Base-by-base conservation (phyloP, 768 basidiomycete species). In the Hirschioporus abietinus region DNA sequence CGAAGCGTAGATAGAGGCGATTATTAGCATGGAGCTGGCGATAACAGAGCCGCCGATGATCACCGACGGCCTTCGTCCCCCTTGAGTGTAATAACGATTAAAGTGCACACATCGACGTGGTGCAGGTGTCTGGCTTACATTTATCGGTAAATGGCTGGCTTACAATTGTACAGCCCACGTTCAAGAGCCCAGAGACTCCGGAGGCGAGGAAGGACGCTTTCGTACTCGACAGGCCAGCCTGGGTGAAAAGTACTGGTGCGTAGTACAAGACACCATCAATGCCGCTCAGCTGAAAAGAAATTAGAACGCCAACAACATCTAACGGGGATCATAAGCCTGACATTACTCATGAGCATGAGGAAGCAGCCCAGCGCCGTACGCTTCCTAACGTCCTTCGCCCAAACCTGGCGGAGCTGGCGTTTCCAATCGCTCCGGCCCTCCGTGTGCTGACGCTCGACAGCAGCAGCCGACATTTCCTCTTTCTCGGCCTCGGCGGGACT, bases 141-240 rank as follows among this genome's bases (percentile, higher is more conserved):
- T 73, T 78, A 63, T 83, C 82, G 20, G 78, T 75, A 63, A 73
- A 79, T 60, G 78, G 64, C 67, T 80, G 80, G 12, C 78, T 73
- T 1, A 75, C 71, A 62, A 82, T 75, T 7, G 80, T 81, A 58
- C 75, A 73, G 18, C 73, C 74, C 23, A 84, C 67, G 67, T 79
- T 80, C 36, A 83, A 69, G 57, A 85, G 74, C 34, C 83, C 84
- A 0, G 81, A 80, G 15, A 84, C 75, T 4, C 83, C 85, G 0
- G 83, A 83, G 0, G 82, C 83, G 35, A 84, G 76, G 73, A 85
- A 84, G 1, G 81, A 78, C 1, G 83, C 78, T n/a, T 79, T 77
- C n/a, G 74, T 73, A 2, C 77, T 77, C 15, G 78, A 78, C n/a
- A 85, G 77, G n/a, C 84, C 82, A 0, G 82, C 82, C 68, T 84